A percentile compares a stretch with the other conserved stretches of the same genome.
Conservation (phyloP, 345 rosid genomes). For the Brassica juncea region DNA sequence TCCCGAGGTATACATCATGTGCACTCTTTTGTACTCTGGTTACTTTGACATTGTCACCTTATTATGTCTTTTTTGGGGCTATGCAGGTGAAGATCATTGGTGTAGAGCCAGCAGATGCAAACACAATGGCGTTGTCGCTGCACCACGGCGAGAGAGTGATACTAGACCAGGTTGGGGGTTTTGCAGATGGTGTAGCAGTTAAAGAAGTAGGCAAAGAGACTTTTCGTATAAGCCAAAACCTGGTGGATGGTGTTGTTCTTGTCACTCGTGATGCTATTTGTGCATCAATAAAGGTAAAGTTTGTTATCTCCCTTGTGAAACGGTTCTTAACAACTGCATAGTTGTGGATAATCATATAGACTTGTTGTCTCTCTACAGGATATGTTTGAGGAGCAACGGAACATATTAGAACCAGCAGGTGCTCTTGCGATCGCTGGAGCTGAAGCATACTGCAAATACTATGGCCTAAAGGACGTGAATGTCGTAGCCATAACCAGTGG, state of each 20-base stretch:
- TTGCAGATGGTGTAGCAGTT: slow-evolving; percentile 99
- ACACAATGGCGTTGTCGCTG: slow-evolving; percentile 95
- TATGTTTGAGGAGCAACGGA: slow-evolving; percentile 97
- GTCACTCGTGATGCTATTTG: slow-evolving; percentile 98
- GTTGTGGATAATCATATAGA: slow-evolving; percentile 11
- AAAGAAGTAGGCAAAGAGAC: slow-evolving; percentile 96
- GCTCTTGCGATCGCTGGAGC: slow-evolving; percentile 98
- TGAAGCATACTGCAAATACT: slow-evolving; percentile 95
- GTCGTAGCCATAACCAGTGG: slow-evolving; percentile 93
- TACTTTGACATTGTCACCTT: not conserved
- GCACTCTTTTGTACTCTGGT: not conserved
- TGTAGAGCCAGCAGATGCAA: slow-evolving; percentile 93
- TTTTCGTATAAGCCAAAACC: slow-evolving; percentile 75
- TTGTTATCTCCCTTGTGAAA: too few relatives aligned
- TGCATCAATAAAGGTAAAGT: slow-evolving; percentile 86
- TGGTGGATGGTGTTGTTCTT: slow-evolving; percentile 93
- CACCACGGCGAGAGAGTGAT: slow-evolving; percentile 90
- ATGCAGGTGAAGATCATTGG: slow-evolving; percentile 89
- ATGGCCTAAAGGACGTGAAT: slow-evolving; percentile 67
- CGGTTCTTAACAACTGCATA: too few relatives aligned
- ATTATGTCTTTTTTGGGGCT: slow-evolving; percentile 8
- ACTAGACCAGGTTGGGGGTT: slow-evolving; percentile 89
- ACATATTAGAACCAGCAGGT: slow-evolving; percentile 96
- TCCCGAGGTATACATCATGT: slow-evolving; percentile 56
- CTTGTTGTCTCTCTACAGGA: slow-evolving; percentile 53